A percentile compares a stretch with the other conserved stretches of the same genome.
phyloP scores from a whole-genome alignment of 805 yeast species.

The Kregervanrija delftensis region DNA sequence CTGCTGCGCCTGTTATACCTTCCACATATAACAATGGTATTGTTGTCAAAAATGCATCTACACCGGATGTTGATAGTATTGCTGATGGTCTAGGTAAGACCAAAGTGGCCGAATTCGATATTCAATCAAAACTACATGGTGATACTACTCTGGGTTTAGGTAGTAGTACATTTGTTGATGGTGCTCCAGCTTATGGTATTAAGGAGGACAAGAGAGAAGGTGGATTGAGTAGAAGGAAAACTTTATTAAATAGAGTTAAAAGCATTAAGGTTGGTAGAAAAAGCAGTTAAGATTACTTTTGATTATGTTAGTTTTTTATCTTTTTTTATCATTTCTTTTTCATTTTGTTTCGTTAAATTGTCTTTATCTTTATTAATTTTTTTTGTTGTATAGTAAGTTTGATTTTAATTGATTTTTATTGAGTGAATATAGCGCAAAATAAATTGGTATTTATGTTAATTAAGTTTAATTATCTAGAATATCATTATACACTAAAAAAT shows the following conservation, averaged over 20 bases:
- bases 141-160: slow-evolving; percentile 84
- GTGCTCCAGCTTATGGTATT: slow-evolving; percentile 72
- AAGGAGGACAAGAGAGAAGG: slow-evolving; percentile 36
- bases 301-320: too few species aligned
- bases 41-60: slow-evolving; percentile 22
- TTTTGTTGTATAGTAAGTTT: too few species aligned
- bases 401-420: too few species aligned
- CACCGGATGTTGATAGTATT: slow-evolving; percentile 17
- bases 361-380: too few species aligned
- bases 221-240: slow-evolving; percentile 73
- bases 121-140: slow-evolving; percentile 75
- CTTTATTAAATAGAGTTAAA: slow-evolving; percentile 77
- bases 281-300: not conserved
- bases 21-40: slow-evolving; percentile 26
- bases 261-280: slow-evolving; percentile 72
- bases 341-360: too few species aligned
- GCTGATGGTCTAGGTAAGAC: slow-evolving; percentile 39
- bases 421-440: too few species aligned
- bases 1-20: not conserved
- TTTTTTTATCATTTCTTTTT: too few species aligned
- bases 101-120: slow-evolving; percentile 60
- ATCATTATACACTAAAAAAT: too few species aligned
- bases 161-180: slow-evolving; percentile 86
- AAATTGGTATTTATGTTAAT: too few species aligned
- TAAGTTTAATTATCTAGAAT: too few species aligned